Percentiles rank a stretch among this genome's conserved stretches.
These are phyloP conservation scores for Tylopilus sp. DNA, from an alignment of 768 basidiomycete species.

Conservation along the genomic window DNA sequence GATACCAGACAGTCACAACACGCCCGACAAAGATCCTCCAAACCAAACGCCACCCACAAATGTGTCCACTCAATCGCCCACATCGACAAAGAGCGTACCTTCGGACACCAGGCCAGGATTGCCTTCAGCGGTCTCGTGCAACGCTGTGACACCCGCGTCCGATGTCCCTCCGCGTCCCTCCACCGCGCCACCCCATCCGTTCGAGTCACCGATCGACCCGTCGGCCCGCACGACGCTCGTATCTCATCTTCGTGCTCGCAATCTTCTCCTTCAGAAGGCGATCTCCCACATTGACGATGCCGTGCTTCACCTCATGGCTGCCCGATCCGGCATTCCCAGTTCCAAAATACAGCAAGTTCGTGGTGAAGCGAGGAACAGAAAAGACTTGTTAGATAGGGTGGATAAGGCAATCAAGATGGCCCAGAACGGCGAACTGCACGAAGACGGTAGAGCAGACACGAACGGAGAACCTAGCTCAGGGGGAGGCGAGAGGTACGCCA, in stretches of 20 bases:
- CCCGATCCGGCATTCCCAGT: slow-evolving; percentile 31
- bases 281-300: slow-evolving; percentile 32
- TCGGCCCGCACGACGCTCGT: slow-evolving; percentile 21
- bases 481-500: slow-evolving; percentile 15
- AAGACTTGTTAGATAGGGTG: slow-evolving; percentile 29
- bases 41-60: slow-evolving; percentile 14
- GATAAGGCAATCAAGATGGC: slow-evolving; percentile 31
- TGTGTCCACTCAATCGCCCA: slow-evolving; percentile 15
- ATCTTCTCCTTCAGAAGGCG: slow-evolving; percentile 31
- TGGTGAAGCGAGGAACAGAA: slow-evolving; percentile 29
- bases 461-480: not conserved
- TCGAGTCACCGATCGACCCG: slow-evolving; percentile 10
- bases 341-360: slow-evolving; percentile 31
- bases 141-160: slow-evolving; percentile 8
- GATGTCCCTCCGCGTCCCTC: slow-evolving; percentile 24
- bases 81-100: slow-evolving; percentile 5
- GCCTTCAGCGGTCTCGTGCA: slow-evolving; percentile 1
- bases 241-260: slow-evolving; percentile 29
- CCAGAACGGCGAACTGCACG: slow-evolving; percentile 12
- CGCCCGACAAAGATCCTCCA: slow-evolving; percentile 8
- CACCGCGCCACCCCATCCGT: slow-evolving; percentile 26
- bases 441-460: slow-evolving; percentile 2
- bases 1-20: slow-evolving; percentile 21
- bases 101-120: slow-evolving; percentile 7
- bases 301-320: slow-evolving; percentile 28